Evolutionary conservation across 2,329 filamentous ascomycete genomes (phyloP).

Genomic region (Neocatenulostroma microsporum): DNA sequence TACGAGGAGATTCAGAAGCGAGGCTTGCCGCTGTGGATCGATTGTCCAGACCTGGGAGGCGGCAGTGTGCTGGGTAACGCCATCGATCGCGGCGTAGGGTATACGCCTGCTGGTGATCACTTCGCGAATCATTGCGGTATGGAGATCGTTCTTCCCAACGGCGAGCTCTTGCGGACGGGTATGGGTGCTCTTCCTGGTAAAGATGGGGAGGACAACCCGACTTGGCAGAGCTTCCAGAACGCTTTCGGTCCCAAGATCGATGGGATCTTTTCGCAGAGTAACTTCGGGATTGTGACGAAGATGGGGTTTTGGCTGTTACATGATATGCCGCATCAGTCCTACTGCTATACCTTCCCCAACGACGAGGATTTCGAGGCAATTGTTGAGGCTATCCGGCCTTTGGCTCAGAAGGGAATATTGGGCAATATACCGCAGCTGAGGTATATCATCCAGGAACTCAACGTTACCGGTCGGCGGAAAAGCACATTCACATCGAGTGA

Average conservation of each 20-base stretch:
- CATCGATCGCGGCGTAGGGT: conserved; percentile 39
- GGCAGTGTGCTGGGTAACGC: conserved; percentile 45
- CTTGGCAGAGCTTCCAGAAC: conserved; percentile 28
- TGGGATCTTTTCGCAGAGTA: conserved; percentile 31
- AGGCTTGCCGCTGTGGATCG: conserved; percentile 32
- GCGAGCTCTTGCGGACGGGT: conserved; percentile 33
- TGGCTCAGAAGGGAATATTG: conserved; percentile 2
- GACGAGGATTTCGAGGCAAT: conserved; percentile 4
- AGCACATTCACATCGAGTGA: conserved; percentile 3
- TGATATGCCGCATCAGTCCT: conserved; percentile 36
- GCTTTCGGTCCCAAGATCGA: conserved; percentile 32
- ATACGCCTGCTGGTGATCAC: conserved; percentile 21
- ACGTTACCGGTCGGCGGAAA: conserved; percentile 3
- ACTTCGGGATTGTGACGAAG: conserved; percentile 36
- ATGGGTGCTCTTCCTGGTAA: conserved; percentile 34
- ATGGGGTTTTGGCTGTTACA: conserved; percentile 49
- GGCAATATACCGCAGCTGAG: conserved; percentile 7
- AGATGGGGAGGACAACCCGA: too few species aligned
- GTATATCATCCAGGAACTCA: conserved; percentile 4
- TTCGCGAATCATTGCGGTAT: conserved; percentile 23
- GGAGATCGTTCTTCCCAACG: conserved; percentile 37
- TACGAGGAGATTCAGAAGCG: conserved; percentile 42
- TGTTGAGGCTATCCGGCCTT: conserved; percentile 7
- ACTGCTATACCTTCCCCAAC: conserved; percentile 5
- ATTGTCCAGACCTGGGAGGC: conserved; percentile 44